Base-by-base conservation (phyloP, 495 filamentous ascomycete genomes). In the Oidiodendron maius region DNA sequence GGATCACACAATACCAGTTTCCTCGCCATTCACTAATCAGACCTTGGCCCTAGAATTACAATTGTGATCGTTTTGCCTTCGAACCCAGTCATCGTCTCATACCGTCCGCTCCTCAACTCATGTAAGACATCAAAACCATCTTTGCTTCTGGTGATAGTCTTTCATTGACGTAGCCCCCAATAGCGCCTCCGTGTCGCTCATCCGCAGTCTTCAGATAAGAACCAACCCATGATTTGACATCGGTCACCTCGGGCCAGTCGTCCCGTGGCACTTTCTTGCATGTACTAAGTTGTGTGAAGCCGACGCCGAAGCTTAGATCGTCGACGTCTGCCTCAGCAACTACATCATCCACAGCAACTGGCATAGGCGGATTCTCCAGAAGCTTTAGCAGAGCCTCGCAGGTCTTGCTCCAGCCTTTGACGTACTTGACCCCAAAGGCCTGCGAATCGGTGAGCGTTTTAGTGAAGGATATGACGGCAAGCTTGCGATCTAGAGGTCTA, bases 271-370 rank as follows among this genome's bases (percentile, higher is more conserved):
- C 55, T 42, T 80, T 77, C 62, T 84, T 86, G 65, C 91, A 89
- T 1, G 93, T 96, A 62, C 87, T 91, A 47, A 99, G 74, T 34
- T 84, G 78, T 1, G 93, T 96, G 67, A 94, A 99, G 1, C 89
- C 89, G 36, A 95, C 81, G 10, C 91, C 94, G 57, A 97, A 99
- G 42, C 86, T 82, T 60, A 95, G 80, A 62, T 98, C 91, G 54
- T 98, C 93, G 38, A 93, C 84, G 56, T 97, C 93, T 58, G 95
- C 90, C 18, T 67, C 61, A 13, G 77, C 73, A 54, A 91, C 80
- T 18, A 83, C 61, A 46, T 94, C 89, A 50, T 95, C 90, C 40
- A 78, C 76, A 38, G 77, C 63, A 9, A 78, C 67, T 5, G 87
- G 82, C 46, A 85, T 71, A 3, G 91, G 90, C 4, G 90, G 86